Evolutionary conservation across 1,284 basidiomycete genomes (phyloP), one percentile per base, ranked within the genome.

Genomic region (Microbotryum saponariae): DNA sequence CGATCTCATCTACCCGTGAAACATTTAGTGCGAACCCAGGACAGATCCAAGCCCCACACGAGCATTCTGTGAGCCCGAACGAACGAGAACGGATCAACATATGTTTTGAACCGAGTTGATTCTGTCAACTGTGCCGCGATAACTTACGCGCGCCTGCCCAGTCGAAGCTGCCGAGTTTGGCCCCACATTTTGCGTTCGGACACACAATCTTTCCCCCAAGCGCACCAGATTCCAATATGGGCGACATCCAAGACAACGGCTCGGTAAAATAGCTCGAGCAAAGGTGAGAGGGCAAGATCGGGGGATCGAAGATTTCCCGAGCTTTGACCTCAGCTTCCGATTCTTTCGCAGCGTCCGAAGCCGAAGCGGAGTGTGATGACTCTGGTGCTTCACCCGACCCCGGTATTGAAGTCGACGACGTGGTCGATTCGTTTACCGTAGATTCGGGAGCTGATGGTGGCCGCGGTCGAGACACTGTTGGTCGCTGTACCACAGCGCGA

Each of bases 191-290:
- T 69, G 83, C 81, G 73, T 91, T 93, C 2, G 94, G 94, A 73
- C 94, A 98, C 1, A 83, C 70, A 61, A 98, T 87, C 79, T 92
- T 93, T 6, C 94, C 94, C 0, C 84, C 82, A 25, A 94, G 77
- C 52, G 85, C 80, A 0, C 91, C 93, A 14, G 78, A 76, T 48
- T 83, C 80, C 9, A 97, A 79, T 68, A 85, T 82, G 3, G 84
- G 80, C 60, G 89, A 84, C 94, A 98, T 98, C 94, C 94, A 98
- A 70, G 85, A 70, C 71, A 92, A 88, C 47, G 93, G 92, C 75
- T 98, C 94, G 54, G 97, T 84, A 75, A 97, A 97, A 77, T 97
- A 97, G 8, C 91, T 90, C 2, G 91, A 93, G 51, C 67, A 68
- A 18, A 54, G 44, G 46, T 55, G 62, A 14, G 67, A 68, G 6